Base-by-base conservation (phyloP, 192 early-diverging fungal species). In the Umbelopsis sp. region DNA sequence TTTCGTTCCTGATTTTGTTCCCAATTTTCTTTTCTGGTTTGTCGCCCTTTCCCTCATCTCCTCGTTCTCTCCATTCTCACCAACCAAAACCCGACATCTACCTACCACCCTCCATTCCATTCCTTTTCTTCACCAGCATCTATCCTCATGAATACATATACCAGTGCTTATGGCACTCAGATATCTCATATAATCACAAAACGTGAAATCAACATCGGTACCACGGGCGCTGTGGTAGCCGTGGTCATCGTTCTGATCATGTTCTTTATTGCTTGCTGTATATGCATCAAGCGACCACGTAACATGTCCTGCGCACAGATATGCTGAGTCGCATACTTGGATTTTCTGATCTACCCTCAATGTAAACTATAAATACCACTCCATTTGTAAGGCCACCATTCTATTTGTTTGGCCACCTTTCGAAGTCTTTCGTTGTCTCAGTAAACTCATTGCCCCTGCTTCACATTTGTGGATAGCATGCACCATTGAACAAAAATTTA, bases 261-360 rank as follows among this genome's bases (percentile, higher is more conserved):
- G 2, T 53, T 53, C 23, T 4, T 53, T 35, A 10, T 33, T 4
- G 55, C 30, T 18, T 16, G 27, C 5, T 61, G 55, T 13, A 16
- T 61, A 2, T 61, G 55, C 55, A 61, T 61, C 55, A 61, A 61
- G 27, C 55, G 55, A 37, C 55, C 55, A 6, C 55, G 55, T 33
- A 61, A 33, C 30, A 61, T 61, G 55, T 61, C 55, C 9, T 61
- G 55, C 12, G 55, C 55, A 15, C 30, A 55, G 25, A 55, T 61
- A 1, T 61, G 55, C 55, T 61, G 35, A 35, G 5, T 16, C 48
- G 37, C 37, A 41, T 41, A 41, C 37, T 10, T 41, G 0, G 1
- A 41, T 10, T 41, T 41, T 41, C 27, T 30, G 27, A 41, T 41
- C 37, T 61, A 11, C 12, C 16, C 13, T 61, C 15, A 16, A 37